phyloP scores from a whole-genome alignment of 768 basidiomycete genomes.

The Termitomyces sp. region DNA sequence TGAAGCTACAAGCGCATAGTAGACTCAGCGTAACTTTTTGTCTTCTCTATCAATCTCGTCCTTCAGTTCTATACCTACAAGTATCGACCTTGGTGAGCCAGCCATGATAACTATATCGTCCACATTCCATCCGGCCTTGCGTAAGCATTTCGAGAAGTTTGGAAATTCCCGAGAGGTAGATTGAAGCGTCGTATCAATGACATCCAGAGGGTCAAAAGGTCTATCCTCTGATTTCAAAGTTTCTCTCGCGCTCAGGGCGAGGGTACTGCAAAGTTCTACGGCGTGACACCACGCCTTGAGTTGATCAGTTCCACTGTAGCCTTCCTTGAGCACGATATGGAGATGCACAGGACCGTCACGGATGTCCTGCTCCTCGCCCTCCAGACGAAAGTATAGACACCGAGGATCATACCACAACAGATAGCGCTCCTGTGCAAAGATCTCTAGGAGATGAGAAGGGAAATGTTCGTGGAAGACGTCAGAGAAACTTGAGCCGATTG shows the following conservation, averaged over 20 bases:
- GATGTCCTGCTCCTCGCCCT: slow-evolving; percentile 5
- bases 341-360: slow-evolving; percentile 22
- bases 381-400: slow-evolving; percentile 13
- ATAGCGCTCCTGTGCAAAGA: slow-evolving; percentile 43
- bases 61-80: slow-evolving; percentile 14
- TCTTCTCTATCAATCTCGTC: slow-evolving; percentile 7
- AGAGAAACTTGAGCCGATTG: slow-evolving; percentile 44
- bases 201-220: slow-evolving; percentile 8
- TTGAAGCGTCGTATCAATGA: slow-evolving; percentile 16
- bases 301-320: slow-evolving; percentile 40
- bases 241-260: background rate
- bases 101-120: slow-evolving; percentile 25
- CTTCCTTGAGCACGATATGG: slow-evolving; percentile 46
- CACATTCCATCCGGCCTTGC: slow-evolving; percentile 34
- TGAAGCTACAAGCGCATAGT: background rate
- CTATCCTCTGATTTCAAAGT: background rate
- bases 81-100: slow-evolving; percentile 24
- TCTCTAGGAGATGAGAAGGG: slow-evolving; percentile 25
- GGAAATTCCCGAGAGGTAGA: slow-evolving; percentile 15
- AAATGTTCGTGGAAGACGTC: slow-evolving; percentile 23
- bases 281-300: slow-evolving; percentile 53
- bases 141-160: slow-evolving; percentile 20
- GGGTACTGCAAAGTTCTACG: slow-evolving; percentile 25
- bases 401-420: slow-evolving; percentile 45
- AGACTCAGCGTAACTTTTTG: slow-evolving; percentile 17